Evolutionary conservation across 257 asterid species (phyloP), one percentile per base, ranked within the genome.

Genomic region (Henckelia pumila): DNA sequence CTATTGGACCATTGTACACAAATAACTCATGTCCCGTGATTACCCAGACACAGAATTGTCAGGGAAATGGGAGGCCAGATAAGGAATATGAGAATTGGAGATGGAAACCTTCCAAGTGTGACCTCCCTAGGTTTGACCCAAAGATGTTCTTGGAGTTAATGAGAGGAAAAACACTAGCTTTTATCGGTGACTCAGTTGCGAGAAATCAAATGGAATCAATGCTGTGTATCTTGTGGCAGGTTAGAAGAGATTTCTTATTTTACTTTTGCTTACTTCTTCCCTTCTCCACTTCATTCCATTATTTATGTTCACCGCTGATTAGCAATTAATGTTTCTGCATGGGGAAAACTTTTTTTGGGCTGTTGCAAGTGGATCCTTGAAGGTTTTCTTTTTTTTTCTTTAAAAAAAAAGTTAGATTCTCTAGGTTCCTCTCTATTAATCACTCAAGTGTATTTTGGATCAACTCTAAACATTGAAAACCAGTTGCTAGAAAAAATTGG

Each of bases 181-280:
- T 85, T 75, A 81, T 94, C 64, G 99, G 99, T 32, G 99, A 94
- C 70, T 94, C 99, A 53, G 91, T 91, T 73, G 93, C 97, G 66
- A 89, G 99, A 71, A 91, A 94, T 87, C 99, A 94, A 81, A 87
- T 94, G 95, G 97, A 94, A 57, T 94, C 99, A 6, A 72, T 93
- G 92, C 79, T 93, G 35, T 93, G 98, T 53, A 82, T 93, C 75
- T 88, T 93, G 60, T 93, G 97, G 97, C 99, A 93, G 97, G 98
- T 83, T 32, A 72, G 75, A 63, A 53, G 10, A 22, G 6, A 19
- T 63, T 57, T 65, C 65, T 68, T 24, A 16, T 24, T 69, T 55
- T 60, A 63, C 35, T 73, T 57, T 30, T 5, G 30, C 24, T 25
- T 22, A n/a, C 13, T 62, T 37, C 17, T 11, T 19, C 40, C 24